These are phyloP conservation scores for Entomortierella beljakovae DNA, from an alignment of 192 early-diverging fungal species.

Conservation along the genomic window DNA sequence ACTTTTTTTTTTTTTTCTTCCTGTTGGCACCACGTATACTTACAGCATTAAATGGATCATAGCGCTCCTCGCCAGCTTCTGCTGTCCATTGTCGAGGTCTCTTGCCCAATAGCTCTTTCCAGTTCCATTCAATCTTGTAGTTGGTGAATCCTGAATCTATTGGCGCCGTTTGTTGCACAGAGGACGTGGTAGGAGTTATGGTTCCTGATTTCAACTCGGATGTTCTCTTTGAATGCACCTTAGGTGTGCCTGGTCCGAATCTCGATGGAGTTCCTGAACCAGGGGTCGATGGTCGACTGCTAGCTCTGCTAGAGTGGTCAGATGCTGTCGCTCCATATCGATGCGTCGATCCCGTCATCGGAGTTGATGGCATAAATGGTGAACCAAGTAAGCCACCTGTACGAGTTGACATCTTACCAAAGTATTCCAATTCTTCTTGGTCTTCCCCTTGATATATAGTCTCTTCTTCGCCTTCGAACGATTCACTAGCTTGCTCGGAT, in stretches of 20 bases:
- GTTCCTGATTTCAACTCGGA: slow-evolving; percentile 9
- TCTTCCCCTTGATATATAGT: slow-evolving; percentile 23
- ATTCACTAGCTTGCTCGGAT: not conserved
- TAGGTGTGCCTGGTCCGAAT: slow-evolving; percentile 44
- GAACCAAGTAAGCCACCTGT: slow-evolving; percentile 28
- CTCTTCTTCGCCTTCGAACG: slow-evolving; percentile 7
- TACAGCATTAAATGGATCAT: slow-evolving; percentile 54
- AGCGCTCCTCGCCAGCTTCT: slow-evolving; percentile 39
- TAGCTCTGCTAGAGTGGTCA: slow-evolving; percentile 40
- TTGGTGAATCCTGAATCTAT: slow-evolving; percentile 40
- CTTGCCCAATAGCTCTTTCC: slow-evolving; percentile 51
- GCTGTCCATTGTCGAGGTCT: slow-evolving; percentile 51
- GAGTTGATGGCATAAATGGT: slow-evolving; percentile 51
- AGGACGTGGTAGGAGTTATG: not conserved
- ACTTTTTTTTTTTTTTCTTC: no score
- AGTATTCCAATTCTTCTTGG: slow-evolving; percentile 46
- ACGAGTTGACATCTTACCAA: slow-evolving; percentile 35
- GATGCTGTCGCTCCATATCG: slow-evolving; percentile 29
- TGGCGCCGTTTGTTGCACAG: slow-evolving; percentile 7
- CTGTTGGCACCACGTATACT: slow-evolving; percentile 1
- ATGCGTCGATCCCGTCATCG: slow-evolving; percentile 5
- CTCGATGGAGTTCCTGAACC: slow-evolving; percentile 39
- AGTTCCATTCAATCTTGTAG: slow-evolving; percentile 53
- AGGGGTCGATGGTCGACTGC: slow-evolving; percentile 46
- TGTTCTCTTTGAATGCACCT: slow-evolving; percentile 18